phyloP scores from a whole-genome alignment of 257 asterid species.

The Gentiana macrophylla region DNA sequence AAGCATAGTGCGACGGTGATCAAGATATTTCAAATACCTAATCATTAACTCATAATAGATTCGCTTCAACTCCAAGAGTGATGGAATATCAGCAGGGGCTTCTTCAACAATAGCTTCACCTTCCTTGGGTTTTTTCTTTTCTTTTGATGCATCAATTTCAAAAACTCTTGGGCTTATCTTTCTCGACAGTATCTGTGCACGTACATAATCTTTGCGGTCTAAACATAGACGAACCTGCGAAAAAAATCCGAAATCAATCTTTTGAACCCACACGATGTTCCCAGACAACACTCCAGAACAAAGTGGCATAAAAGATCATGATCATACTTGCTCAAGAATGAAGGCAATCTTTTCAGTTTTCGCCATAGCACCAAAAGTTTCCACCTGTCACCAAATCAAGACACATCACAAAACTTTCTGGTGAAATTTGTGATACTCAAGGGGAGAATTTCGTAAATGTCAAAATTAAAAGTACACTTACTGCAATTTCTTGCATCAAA shows the following conservation, averaged over 20 bases:
- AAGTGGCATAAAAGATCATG: slow-evolving; percentile 6
- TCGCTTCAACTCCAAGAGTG: slow-evolving; percentile 75
- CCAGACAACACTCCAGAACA: slow-evolving; percentile 5
- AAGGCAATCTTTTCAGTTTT: slow-evolving; percentile 96
- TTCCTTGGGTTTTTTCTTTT: slow-evolving; percentile 85
- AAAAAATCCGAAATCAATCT: slow-evolving; percentile 6
- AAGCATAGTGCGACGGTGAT: neutral
- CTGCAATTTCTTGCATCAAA: slow-evolving; percentile 99
- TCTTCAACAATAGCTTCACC: slow-evolving; percentile 78
- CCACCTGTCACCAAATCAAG: slow-evolving; percentile 43
- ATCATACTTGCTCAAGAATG: slow-evolving; percentile 85
- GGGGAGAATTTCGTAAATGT: neutral
- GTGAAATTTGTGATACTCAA: neutral
- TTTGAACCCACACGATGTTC: slow-evolving; percentile 2
- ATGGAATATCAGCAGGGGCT: slow-evolving; percentile 91
- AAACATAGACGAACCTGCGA: slow-evolving; percentile 91
- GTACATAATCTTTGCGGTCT: slow-evolving; percentile 88
- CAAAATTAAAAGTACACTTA: slow-evolving; percentile 21
- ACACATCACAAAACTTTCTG: neutral
- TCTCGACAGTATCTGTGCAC: slow-evolving; percentile 95
- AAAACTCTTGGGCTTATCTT: slow-evolving; percentile 92
- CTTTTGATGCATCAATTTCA: slow-evolving; percentile 80
- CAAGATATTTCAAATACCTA: slow-evolving; percentile 32
- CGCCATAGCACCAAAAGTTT: slow-evolving; percentile 98
- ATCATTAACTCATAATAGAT: slow-evolving; percentile 94